Base-by-base conservation (phyloP, 257 asterid genomes). In the Osmanthus fragrans region DNA sequence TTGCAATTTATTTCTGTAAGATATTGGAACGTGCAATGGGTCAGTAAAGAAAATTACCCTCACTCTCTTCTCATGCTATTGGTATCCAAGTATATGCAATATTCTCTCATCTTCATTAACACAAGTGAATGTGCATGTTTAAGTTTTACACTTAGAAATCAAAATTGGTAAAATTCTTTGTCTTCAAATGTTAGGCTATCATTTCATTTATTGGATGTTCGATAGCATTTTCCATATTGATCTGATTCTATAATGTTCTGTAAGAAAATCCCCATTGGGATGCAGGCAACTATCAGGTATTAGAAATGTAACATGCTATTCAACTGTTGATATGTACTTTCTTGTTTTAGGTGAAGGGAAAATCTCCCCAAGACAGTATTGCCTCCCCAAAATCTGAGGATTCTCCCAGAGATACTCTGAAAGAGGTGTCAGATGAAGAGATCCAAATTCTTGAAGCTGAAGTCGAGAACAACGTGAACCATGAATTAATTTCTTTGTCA, bases 301-400 rank as follows among this genome's bases (percentile, higher is more conserved):
- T 58, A 6, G 30, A 58, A 58, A 58, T 58, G 30, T 58, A 3
- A 21, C 32, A n/a, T 21, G 13, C 30, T 16, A 21, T 56, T 56
- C 66, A 56, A 21, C 67, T 60, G 68, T 11, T 60, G 68, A 60
- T 60, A 1, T 25, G 65, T 75, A 72, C 75, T 85, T 81, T 65
- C 64, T 39, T 80, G 76, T 86, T 58, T 65, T 82, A 95, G 98
- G 90, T 89, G 73, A 92, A 87, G 87, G 94, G 86, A 81, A 92
- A 86, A 74, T 32, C 92, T 85, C 81, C 84, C 72, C 93, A 87
- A 79, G 86, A 80, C 81, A 87, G 81, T 78, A 60, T 76, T 37
- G 78, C 87, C 71, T 79, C 85, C 80, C 78, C 93, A 78, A 87
- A 84, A 69, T 74, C 92, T 69, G 97, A 89, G 78, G 68, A 27